phyloP scores from a whole-genome alignment of 306 rosid genomes.

The Dalbergia cultrata region DNA sequence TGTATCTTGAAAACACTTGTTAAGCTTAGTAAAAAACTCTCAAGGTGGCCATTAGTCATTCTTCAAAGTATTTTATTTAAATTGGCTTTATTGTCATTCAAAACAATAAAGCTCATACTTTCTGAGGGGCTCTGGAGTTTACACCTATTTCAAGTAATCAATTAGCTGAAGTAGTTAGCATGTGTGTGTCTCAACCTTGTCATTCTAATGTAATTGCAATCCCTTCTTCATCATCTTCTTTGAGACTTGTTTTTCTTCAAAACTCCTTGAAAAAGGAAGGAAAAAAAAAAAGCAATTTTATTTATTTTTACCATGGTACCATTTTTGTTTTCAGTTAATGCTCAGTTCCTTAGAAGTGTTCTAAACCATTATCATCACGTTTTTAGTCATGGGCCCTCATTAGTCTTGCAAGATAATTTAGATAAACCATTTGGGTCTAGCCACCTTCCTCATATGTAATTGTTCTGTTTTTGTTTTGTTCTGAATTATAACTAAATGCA shows the following conservation, averaged over 20 bases:
- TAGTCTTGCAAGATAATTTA: constrained; percentile 22
- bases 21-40: too few relatives aligned
- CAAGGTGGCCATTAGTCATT: too few relatives aligned
- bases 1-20: too few relatives aligned
- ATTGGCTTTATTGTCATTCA: too few relatives aligned
- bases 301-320: constrained; percentile 20
- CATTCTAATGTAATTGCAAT: constrained; percentile 48
- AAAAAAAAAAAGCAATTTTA: neutral
- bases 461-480: neutral
- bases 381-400: constrained; percentile 63
- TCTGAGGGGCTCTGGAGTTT: too few relatives aligned
- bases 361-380: constrained; percentile 42
- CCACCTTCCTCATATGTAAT: too few relatives aligned
- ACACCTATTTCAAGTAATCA: too few relatives aligned
- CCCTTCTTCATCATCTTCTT: constrained; percentile 1
- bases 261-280: constrained; percentile 30
- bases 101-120: too few relatives aligned
- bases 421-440: too few relatives aligned
- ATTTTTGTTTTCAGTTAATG: constrained; percentile 48
- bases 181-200: constrained; percentile 34
- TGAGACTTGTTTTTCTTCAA: constrained; percentile 1
- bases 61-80: too few relatives aligned
- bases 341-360: constrained; percentile 43
- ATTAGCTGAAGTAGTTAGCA: constrained; percentile 35
- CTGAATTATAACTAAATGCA: too few relatives aligned